Evolutionary conservation across 176 grass and related monocot species (phyloP), one percentile per base, ranked within the genome.

Genomic region (Dendrocalamus sinicus): DNA sequence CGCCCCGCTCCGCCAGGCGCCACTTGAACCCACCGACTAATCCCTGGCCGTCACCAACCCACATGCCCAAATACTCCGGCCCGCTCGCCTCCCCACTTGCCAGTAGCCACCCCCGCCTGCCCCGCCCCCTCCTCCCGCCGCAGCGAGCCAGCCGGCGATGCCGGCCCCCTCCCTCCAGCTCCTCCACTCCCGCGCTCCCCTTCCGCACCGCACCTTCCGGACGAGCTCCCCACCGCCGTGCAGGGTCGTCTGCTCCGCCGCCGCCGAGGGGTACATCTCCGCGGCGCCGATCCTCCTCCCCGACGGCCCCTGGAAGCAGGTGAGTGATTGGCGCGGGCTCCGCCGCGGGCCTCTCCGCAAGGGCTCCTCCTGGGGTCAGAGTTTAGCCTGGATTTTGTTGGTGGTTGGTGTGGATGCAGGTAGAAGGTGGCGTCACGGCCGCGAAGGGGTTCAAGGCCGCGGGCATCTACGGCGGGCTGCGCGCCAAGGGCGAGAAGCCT

Each of bases 281-380:
- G 88, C 96, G 44, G 93, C 96, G 20, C 93, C 96, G 63, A 98
- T 98, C 91, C 91, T 95, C 76, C 90, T 95, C 17, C 93, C 96
- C 2, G 91, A 93, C 7, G 96, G 96, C 11, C 93, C 93, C 8
- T 98, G 96, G 96, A 95, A 92, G 58, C 79, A 94, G 85, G 96
- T 95, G 85, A 80, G 23, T 69, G 65, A n/a, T 62, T 73, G 37
- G 3, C 46, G 4, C 8, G 54, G 43, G 73, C 24, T 24, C 23
- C 12, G 41, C 9, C 41, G 45, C 26, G n/a, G 72, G 78, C 11
- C 54, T 78, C n/a, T 13, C 16, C 22, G 16, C 12, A 15, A 40
- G 83, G 68, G 22, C n/a, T 51, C 74, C 82, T 82, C 45, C 74
- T 73, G 80, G 68, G 74, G 13, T 87, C 69, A 47, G 54, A 11